Evolutionary conservation across 2,329 filamentous ascomycete species (phyloP).

Genomic region (Aureobasidium sp.): DNA sequence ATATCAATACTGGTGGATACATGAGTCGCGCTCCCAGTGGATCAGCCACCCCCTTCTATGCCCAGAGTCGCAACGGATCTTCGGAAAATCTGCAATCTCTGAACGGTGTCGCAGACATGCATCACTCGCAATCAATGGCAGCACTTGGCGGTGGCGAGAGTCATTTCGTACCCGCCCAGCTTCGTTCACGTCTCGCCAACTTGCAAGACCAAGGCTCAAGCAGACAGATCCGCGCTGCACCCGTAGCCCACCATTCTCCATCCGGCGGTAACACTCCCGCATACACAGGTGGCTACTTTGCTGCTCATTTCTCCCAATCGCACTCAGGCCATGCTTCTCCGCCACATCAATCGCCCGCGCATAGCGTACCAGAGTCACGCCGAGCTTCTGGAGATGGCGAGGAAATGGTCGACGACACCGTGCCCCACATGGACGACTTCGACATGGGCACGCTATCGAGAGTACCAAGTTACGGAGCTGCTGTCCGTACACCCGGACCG

Average conservation of each 20-base stretch:
- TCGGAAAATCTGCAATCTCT: slow-evolving; percentile 66
- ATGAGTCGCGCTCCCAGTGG: slow-evolving; percentile 43
- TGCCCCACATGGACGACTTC: slow-evolving; percentile 24
- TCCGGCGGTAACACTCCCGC: slow-evolving; percentile 26
- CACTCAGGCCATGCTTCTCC: slow-evolving; percentile 16
- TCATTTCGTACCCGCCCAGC: slow-evolving; percentile 47
- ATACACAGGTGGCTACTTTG: slow-evolving; percentile 5
- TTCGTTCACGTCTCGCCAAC: slow-evolving; percentile 60
- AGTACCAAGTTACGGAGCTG: slow-evolving; percentile 45
- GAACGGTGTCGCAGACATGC: slow-evolving; percentile 41
- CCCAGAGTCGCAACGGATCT: slow-evolving; percentile 64
- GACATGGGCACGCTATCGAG: slow-evolving; percentile 40
- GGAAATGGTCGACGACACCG: slow-evolving; percentile 16
- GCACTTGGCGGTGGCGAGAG: slow-evolving; percentile 42
- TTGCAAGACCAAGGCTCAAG: slow-evolving; percentile 37
- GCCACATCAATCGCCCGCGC: slow-evolving; percentile 21
- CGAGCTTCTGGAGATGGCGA: slow-evolving; percentile 26
- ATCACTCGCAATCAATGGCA: slow-evolving; percentile 37
- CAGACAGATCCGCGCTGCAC: slow-evolving; percentile 17
- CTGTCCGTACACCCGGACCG: slow-evolving; percentile 36
- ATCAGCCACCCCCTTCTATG: slow-evolving; percentile 69
- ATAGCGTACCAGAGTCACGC: slow-evolving; percentile 25
- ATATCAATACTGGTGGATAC: slow-evolving; percentile 73
- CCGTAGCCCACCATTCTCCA: slow-evolving; percentile 22
- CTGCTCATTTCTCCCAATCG: neutral